Evolutionary conservation across 2,329 filamentous ascomycete species (phyloP), one percentile per base, ranked within the genome.

Genomic region (Coniosporium tulheliwenetii): DNA sequence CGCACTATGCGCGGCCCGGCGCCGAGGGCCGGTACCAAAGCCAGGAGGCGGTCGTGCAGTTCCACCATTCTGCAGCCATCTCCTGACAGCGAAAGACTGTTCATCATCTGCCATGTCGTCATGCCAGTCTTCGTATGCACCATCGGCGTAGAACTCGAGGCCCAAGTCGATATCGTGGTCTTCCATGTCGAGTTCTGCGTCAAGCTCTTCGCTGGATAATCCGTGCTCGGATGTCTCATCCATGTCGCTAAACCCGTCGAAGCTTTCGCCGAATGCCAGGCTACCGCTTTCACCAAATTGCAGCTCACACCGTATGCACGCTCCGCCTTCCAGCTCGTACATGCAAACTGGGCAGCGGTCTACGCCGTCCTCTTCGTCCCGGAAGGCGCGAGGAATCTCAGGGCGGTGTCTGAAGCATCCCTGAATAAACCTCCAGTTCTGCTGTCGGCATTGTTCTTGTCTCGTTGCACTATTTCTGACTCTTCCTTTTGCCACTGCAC

Each of bases 271-370:
- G 51, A 62, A 54, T 50, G 58, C 57, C 41, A 58, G 52, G 37
- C 51, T 59, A 13, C 59, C 60, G 37, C 69, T 67, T 15, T 66
- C 61, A 39, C 66, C 63, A 40, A 70, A 72, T 39, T 70, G 67
- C 43, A 64, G 46, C 7, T 61, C 61, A 44, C 78, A 82, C 14
- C 65, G 60, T 15, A 52, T 46, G 49, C 78, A 83, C 49, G 55
- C 48, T 42, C 73, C 72, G 36, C 77, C 74, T 51, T 77, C 73
- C 37, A 81, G 61, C 54, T 82, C 79, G 67, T 71, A 73, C 8
- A 66, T 58, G 55, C 79, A 83, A 2, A 60, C 46, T 1, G 77
- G 77, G 53, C 79, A 83, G 47, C 77, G 68, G 41, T 71, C 60
- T 13, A 81, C 69, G 30, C 71, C 69, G 52, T 81, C 77, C 51